Evolutionary conservation across 495 filamentous ascomycete genomes (phyloP).

Genomic region (Lasiosphaeria ovina): DNA sequence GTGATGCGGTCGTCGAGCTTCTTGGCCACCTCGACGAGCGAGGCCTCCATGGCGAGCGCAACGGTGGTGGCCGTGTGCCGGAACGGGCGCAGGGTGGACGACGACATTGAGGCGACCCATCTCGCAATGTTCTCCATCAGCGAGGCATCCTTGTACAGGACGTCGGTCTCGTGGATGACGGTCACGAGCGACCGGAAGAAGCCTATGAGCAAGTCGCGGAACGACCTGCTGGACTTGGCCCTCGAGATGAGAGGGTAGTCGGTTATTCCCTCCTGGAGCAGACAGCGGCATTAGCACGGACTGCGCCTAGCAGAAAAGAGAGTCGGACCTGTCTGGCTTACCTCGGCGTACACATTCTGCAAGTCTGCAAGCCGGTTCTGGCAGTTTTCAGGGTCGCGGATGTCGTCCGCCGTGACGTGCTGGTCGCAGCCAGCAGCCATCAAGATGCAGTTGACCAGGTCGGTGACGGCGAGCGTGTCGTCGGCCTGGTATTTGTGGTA

Average conservation of each 20-base stretch:
- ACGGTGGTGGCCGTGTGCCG: conserved; percentile 87
- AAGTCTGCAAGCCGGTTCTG: conserved; percentile 68
- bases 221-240: conserved; percentile 65
- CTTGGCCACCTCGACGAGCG: conserved; percentile 67
- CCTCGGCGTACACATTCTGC: conserved; percentile 74
- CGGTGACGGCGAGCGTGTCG: conserved; percentile 65
- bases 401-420: conserved; percentile 71
- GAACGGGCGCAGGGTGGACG: conserved; percentile 78
- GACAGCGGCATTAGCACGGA: conserved; percentile 26
- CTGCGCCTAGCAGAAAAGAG: neutral
- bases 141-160: conserved; percentile 69
- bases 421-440: conserved; percentile 76
- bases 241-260: conserved; percentile 94
- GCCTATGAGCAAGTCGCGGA: conserved; percentile 69
- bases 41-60: conserved; percentile 68
- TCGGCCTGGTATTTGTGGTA: conserved; percentile 68
- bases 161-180: conserved; percentile 68
- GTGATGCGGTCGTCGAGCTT: conserved; percentile 63
- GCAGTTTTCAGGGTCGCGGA: conserved; percentile 80
- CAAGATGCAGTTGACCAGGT: conserved; percentile 86
- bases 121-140: conserved; percentile 81
- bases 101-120: conserved; percentile 86
- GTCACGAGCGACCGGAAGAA: conserved; percentile 75
- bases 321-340: conserved; percentile 30
- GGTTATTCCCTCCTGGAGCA: conserved; percentile 62